A percentile compares a stretch with the other conserved stretches of the same genome.
Evolutionary conservation across 768 basidiomycete species (phyloP).

Genomic region (Suillus spraguei): DNA sequence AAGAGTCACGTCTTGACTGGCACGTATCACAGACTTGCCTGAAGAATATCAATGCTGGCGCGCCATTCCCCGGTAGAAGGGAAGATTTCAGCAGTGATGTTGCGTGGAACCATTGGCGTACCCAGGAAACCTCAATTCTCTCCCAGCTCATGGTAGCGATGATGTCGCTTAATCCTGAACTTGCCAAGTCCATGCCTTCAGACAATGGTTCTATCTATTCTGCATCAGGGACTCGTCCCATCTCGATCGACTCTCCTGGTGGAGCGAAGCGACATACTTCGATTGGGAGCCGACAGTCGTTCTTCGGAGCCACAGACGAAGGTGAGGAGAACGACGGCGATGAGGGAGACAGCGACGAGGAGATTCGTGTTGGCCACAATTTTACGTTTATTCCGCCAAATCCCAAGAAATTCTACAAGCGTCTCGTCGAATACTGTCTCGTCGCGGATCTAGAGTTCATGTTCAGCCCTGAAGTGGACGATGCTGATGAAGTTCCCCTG

Average conservation of each 20-base stretch:
- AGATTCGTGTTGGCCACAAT: constrained; percentile 69
- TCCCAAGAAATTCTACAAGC: constrained; percentile 82
- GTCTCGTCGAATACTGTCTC: constrained; percentile 82
- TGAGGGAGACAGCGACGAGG: constrained; percentile 57
- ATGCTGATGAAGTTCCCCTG: constrained; percentile 93
- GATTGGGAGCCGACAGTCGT: constrained; percentile 68
- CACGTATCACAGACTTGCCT: constrained; percentile 66
- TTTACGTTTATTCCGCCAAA: constrained; percentile 93
- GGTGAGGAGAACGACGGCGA: constrained; percentile 37
- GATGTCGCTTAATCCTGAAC: constrained; percentile 83
- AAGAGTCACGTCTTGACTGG: not conserved
- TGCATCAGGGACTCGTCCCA: constrained; percentile 45
- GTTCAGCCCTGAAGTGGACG: constrained; percentile 88
- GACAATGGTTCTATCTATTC: constrained; percentile 38
- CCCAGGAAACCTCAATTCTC: constrained; percentile 78
- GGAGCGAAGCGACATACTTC: constrained; percentile 55
- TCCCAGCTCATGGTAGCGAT: constrained; percentile 89
- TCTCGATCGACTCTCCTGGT: constrained; percentile 40
- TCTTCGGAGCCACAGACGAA: constrained; percentile 38
- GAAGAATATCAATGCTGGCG: constrained; percentile 87
- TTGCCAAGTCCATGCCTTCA: constrained; percentile 75
- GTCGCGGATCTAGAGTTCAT: constrained; percentile 86
- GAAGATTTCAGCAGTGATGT: constrained; percentile 86
- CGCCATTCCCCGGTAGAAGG: constrained; percentile 80
- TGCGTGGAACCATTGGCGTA: constrained; percentile 84